Evolutionary conservation across 805 yeast species (phyloP).

Genomic region (Candida nemodendra): DNA sequence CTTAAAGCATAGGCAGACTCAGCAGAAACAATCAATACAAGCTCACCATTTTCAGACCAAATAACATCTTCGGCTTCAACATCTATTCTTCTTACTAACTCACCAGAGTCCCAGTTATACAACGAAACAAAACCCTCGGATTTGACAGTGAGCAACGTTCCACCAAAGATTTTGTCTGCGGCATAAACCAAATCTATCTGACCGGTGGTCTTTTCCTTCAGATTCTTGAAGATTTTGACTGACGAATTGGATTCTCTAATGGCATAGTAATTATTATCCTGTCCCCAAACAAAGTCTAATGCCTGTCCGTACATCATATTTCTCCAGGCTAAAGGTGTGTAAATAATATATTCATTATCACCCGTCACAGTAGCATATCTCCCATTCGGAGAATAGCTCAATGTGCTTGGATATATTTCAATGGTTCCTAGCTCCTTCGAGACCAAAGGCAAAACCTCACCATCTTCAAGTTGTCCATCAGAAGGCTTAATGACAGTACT

Average conservation of each 20-base stretch:
- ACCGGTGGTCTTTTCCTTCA: slow-evolving; percentile 70
- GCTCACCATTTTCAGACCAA: slow-evolving; percentile 94
- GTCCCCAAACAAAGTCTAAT: slow-evolving; percentile 91
- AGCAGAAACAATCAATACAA: slow-evolving; percentile 68
- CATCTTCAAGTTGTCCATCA: slow-evolving; percentile 70
- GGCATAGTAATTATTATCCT: slow-evolving; percentile 85
- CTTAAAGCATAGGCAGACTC: slow-evolving; percentile 78
- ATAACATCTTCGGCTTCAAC: slow-evolving; percentile 78
- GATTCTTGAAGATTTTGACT: slow-evolving; percentile 76
- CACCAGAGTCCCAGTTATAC: slow-evolving; percentile 91
- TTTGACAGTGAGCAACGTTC: slow-evolving; percentile 82
- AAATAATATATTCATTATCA: slow-evolving; percentile 95
- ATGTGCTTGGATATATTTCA: slow-evolving; percentile 85
- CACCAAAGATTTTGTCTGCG: slow-evolving; percentile 82
- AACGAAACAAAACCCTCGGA: slow-evolving; percentile 83
- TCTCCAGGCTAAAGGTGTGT: slow-evolving; percentile 98
- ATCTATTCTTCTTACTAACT: slow-evolving; percentile 82
- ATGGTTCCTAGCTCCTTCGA: slow-evolving; percentile 92
- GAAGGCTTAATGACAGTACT: slow-evolving; percentile 71
- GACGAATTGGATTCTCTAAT: slow-evolving; percentile 65
- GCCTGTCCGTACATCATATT: slow-evolving; percentile 91
- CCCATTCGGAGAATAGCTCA: slow-evolving; percentile 94
- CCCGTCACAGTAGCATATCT: slow-evolving; percentile 96
- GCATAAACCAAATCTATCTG: slow-evolving; percentile 65
- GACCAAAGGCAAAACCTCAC: slow-evolving; percentile 72